A percentile compares a stretch with the other conserved stretches of the same genome.
These are phyloP conservation scores for Metschnikowia vanudenii DNA, from an alignment of 805 yeast species.

Conservation along the genomic window DNA sequence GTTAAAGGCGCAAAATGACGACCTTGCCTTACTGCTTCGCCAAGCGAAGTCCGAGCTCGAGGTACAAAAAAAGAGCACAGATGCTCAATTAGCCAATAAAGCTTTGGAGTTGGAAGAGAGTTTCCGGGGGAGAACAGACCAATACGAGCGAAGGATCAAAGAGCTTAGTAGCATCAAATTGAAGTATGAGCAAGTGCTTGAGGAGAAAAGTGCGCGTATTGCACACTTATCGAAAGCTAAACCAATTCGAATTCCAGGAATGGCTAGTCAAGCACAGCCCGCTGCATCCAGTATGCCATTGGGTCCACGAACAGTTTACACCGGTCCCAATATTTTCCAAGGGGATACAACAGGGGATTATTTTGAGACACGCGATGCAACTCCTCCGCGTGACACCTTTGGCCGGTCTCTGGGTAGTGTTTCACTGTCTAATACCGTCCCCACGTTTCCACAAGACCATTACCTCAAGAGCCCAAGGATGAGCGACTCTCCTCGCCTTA, in stretches of 20 bases:
- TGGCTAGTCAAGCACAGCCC: background rate
- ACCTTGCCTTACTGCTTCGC: constrained; percentile 5
- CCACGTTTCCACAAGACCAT: background rate
- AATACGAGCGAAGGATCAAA: constrained; percentile 36
- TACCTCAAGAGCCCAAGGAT: background rate
- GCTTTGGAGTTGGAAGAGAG: constrained; percentile 30
- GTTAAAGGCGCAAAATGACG: constrained; percentile 2
- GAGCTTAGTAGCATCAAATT: constrained; percentile 30
- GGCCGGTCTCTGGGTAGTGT: constrained; percentile 2
- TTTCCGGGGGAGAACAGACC: constrained; percentile 23
- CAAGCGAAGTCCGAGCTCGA: constrained; percentile 13
- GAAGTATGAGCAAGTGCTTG: constrained; percentile 36
- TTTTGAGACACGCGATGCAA: background rate
- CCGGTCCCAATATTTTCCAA: background rate
- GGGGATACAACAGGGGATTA: background rate
- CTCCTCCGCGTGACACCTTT: background rate
- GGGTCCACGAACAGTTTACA: background rate
- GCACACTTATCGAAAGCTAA: constrained; percentile 35
- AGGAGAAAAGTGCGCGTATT: constrained; percentile 36
- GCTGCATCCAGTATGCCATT: background rate
- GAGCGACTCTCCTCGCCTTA: background rate
- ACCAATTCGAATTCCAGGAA: constrained; percentile 32
- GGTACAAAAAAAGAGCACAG: constrained; percentile 19
- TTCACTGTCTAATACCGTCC: constrained; percentile 2
- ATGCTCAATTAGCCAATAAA: constrained; percentile 23